Evolutionary conservation across 2,329 filamentous ascomycete genomes (phyloP).

Genomic region (Calycina herbarum): DNA sequence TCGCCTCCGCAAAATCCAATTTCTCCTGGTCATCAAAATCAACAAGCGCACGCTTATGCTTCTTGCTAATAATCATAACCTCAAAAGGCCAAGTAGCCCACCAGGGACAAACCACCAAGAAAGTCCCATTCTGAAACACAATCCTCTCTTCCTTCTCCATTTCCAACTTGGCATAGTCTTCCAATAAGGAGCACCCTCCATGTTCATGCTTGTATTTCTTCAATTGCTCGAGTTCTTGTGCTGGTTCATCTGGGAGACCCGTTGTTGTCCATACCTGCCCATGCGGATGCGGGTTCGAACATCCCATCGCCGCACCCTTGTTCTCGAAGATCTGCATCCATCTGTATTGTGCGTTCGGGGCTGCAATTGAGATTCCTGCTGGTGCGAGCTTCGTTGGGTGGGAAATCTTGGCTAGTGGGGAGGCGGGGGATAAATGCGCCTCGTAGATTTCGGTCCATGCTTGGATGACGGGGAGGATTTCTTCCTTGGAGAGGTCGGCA

Average conservation of each 20-base stretch:
- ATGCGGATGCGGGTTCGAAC: conserved; percentile 97
- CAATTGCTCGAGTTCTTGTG: conserved; percentile 75
- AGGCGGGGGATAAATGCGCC: conserved; percentile 72
- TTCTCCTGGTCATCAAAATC: conserved; percentile 75
- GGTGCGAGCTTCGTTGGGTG: conserved; percentile 45
- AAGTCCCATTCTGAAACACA: conserved; percentile 82
- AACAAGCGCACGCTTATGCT: conserved; percentile 80
- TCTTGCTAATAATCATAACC: conserved; percentile 82
- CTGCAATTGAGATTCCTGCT: conserved; percentile 42
- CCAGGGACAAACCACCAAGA: conserved; percentile 91
- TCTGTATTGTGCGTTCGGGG: conserved; percentile 74
- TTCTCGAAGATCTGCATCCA: conserved; percentile 99
- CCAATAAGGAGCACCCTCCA: conserved; percentile 72
- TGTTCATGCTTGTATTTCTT: conserved; percentile 75
- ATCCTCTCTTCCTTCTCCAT: conserved; percentile 78
- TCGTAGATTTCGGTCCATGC: conserved; percentile 93
- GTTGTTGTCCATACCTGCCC: conserved; percentile 97
- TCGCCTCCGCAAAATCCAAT: conserved; percentile 73
- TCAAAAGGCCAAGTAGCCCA: conserved; percentile 99
- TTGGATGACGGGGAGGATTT: conserved; percentile 81
- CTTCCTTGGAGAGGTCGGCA: conserved; percentile 75
- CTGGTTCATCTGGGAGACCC: conserved; percentile 84
- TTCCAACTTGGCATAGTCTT: conserved; percentile 85
- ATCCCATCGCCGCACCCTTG: conserved; percentile 97
- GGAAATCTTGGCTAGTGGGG: conserved; percentile 54